Evolutionary conservation across 139 green algal species (phyloP).

Genomic region (Pleodorina starrii): DNA sequence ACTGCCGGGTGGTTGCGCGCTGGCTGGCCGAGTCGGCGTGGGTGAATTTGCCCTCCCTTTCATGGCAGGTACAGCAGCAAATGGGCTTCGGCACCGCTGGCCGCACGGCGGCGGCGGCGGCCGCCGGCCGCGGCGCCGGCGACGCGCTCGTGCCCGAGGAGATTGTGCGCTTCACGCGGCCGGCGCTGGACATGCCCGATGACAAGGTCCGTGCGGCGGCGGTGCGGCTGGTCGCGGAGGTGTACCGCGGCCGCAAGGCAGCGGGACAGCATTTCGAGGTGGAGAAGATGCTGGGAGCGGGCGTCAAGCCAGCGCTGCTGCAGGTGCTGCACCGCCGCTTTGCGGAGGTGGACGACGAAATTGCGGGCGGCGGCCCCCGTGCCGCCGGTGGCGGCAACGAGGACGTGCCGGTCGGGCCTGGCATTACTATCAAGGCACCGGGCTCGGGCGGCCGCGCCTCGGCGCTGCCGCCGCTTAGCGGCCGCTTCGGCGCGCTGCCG

Average conservation of each 20-base stretch:
- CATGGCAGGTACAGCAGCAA: conserved; percentile 42
- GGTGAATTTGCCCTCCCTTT: no score
- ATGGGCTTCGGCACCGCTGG: conserved; percentile 41
- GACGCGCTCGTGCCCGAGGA: conserved; percentile 11
- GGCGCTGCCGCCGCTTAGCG: conserved; percentile 44
- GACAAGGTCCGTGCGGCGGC: conserved; percentile 44
- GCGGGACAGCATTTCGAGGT: conserved; percentile 26
- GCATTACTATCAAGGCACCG: conserved; percentile 33
- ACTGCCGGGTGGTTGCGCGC: no score
- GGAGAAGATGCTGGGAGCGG: conserved; percentile 36
- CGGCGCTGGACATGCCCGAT: conserved; percentile 43
- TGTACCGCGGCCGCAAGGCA: conserved; percentile 27
- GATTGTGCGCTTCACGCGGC: conserved; percentile 28
- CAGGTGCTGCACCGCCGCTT: conserved; percentile 50
- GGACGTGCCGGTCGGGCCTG: conserved; percentile 26
- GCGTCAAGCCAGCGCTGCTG: conserved; percentile 46
- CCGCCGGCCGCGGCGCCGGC: neutral
- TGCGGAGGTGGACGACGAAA: conserved; percentile 42
- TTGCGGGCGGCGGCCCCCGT: neutral
- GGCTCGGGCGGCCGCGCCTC: neutral
- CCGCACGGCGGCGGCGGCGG: neutral
- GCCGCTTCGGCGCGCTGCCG: conserved; percentile 20
- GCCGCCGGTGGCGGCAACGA: neutral
- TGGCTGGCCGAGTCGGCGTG: no score
- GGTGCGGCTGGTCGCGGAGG: conserved; percentile 37